Evolutionary conservation across 1,284 basidiomycete genomes (phyloP), one percentile per base, ranked within the genome.

Genomic region (Cryptococcus sp.): DNA sequence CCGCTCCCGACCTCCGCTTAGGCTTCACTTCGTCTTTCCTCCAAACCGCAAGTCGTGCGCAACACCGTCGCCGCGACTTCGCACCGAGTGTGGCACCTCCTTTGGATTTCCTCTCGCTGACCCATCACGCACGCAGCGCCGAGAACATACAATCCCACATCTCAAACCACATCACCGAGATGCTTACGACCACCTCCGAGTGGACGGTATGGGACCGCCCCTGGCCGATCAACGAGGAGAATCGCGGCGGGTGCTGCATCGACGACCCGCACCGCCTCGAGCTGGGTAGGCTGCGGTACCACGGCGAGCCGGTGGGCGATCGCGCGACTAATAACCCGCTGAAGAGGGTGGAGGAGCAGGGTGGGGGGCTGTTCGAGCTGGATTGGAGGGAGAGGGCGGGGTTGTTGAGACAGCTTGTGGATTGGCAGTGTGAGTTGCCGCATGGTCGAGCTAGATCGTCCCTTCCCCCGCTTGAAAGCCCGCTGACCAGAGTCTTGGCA

Each of bases 121-220:
- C 40, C 40, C 40, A 43, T n/a, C 23, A 16, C 28, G 9, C 48
- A 28, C 24, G 28, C 55, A 75, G 73, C 59, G 67, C 66, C 57
- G 69, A 69, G 37, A 73, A 70, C 50, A 64, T 76, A 45, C 71
- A 76, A 53, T 50, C 56, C 23, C 64, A 69, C 42, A 48, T 73
- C 18, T 71, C 70, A 4, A 66, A 66, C 42, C 71, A 75, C 57
- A 72, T 73, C 46, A 56, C 58, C 11, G 71, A 75, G 23, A 50
- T 56, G 56, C 63, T 76, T 16, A 52, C 63, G 20, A 59, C 60
- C 24, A 67, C 68, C 18, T 50, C 57, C 44, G 72, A 74, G 49
- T 76, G 73, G 50, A 76, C 74, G 0, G 72, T 75, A 1, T 76
- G 74, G 74, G 74, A 76, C 47, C 48, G 66, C 33, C 64, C 65